Conservation (phyloP, 2,329 filamentous ascomycete species). For the Didymella glomerata region DNA sequence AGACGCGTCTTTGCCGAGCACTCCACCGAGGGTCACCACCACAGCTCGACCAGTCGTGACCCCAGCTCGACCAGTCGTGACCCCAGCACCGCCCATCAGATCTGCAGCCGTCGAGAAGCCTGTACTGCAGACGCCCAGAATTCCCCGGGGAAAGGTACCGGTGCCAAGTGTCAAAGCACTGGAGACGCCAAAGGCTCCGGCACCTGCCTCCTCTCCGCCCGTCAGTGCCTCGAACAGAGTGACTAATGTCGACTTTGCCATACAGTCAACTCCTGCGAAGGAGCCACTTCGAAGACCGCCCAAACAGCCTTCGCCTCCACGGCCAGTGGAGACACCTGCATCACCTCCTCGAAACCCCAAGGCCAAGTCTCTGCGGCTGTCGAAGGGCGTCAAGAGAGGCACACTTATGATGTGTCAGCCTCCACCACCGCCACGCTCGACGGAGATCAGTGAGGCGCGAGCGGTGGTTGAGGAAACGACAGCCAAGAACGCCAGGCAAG, state of each 20-base stretch:
- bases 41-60: neutral
- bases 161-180: conserved; percentile 34
- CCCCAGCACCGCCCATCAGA: conserved; percentile 14
- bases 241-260: conserved; percentile 42
- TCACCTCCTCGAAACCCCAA: conserved; percentile 36
- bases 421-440: conserved; percentile 32
- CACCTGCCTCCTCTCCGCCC: conserved; percentile 47
- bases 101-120: conserved; percentile 3
- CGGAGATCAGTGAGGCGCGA: conserved; percentile 14
- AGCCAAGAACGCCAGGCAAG: neutral
- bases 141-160: conserved; percentile 38
- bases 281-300: neutral
- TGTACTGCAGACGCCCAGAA: conserved; percentile 29
- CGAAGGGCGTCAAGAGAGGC: conserved; percentile 51
- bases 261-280: conserved; percentile 24
- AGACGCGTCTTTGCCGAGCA: conserved; percentile 36
- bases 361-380: conserved; percentile 51
- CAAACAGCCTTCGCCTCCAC: conserved; percentile 12
- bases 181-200: conserved; percentile 37
- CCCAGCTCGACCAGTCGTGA: neutral
- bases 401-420: conserved; percentile 56
- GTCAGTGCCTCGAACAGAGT: conserved; percentile 51
- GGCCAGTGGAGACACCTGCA: conserved; percentile 20
- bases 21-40: conserved; percentile 23
- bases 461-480: neutral